Evolutionary conservation across 306 rosid genomes (phyloP).

Genomic region (Neltuma alba): DNA sequence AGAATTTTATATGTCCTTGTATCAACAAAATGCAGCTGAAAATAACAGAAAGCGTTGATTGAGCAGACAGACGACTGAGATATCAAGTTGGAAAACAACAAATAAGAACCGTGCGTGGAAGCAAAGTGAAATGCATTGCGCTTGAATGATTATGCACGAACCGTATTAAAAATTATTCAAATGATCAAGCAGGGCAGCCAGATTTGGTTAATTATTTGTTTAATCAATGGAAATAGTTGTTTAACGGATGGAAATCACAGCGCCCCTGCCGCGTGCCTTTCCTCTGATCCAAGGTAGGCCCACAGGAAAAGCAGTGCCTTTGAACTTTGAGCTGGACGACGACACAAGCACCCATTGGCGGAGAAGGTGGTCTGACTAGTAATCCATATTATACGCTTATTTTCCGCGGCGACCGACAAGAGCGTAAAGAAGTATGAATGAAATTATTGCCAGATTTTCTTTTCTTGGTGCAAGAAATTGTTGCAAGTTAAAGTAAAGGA

Average conservation of each 20-base stretch:
- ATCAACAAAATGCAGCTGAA: background rate
- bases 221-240: too few species aligned
- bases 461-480: too few species aligned
- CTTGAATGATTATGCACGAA: background rate
- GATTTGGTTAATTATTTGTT: too few species aligned
- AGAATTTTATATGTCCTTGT: background rate
- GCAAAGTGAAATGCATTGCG: background rate
- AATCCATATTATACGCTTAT: background rate
- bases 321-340: conserved; percentile 11
- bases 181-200: background rate
- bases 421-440: too few species aligned
- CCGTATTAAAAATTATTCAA: background rate
- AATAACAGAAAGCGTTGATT: background rate
- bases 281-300: conserved; percentile 15
- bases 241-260: too few species aligned
- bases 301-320: background rate
- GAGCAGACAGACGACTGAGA: background rate
- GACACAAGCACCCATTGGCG: background rate
- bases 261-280: too few species aligned
- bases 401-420: background rate
- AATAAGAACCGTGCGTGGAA: background rate
- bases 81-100: background rate
- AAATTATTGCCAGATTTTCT: too few species aligned
- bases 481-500: background rate
- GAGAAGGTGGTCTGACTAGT: background rate